Conservation (phyloP, 768 basidiomycete genomes). For the Termitomyces titanicus region DNA sequence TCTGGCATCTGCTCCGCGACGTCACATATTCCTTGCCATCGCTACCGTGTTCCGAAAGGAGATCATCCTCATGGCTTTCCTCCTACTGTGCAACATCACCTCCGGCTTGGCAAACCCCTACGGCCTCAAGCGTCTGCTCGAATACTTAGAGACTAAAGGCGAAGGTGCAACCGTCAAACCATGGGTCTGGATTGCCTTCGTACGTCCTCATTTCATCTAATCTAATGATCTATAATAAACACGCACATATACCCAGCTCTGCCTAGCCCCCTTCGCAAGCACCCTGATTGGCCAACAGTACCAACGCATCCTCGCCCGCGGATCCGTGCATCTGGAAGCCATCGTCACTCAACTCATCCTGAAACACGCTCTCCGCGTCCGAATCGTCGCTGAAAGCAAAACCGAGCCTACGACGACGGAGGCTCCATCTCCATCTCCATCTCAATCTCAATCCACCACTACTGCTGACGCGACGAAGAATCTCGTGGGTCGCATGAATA, state of each 20-base stretch:
- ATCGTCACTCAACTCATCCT: constrained; percentile 36
- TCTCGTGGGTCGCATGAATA: constrained; percentile 71
- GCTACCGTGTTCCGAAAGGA: constrained; percentile 31
- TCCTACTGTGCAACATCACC: constrained; percentile 22
- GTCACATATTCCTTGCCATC: constrained; percentile 42
- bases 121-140: constrained; percentile 34
- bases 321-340: constrained; percentile 44
- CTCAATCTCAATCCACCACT: not conserved
- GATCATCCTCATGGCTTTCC: constrained; percentile 21
- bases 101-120: constrained; percentile 29
- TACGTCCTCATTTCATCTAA: constrained; percentile 31
- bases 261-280: constrained; percentile 9
- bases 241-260: constrained; percentile 23
- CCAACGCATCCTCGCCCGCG: constrained; percentile 33
- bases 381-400: constrained; percentile 42
- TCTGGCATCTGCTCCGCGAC: constrained; percentile 10
- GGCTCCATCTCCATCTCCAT: not conserved
- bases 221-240: constrained; percentile 23
- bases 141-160: constrained; percentile 42
- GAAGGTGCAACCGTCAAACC: constrained; percentile 46
- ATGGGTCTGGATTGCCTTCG: constrained; percentile 60
- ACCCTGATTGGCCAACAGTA: constrained; percentile 9
- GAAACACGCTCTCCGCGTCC: constrained; percentile 50
- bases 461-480: constrained; percentile 4
- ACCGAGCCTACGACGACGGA: constrained; percentile 4